These are phyloP conservation scores for Rhodotorula babjevae DNA, from an alignment of 768 basidiomycete species.

Conservation along the genomic window DNA sequence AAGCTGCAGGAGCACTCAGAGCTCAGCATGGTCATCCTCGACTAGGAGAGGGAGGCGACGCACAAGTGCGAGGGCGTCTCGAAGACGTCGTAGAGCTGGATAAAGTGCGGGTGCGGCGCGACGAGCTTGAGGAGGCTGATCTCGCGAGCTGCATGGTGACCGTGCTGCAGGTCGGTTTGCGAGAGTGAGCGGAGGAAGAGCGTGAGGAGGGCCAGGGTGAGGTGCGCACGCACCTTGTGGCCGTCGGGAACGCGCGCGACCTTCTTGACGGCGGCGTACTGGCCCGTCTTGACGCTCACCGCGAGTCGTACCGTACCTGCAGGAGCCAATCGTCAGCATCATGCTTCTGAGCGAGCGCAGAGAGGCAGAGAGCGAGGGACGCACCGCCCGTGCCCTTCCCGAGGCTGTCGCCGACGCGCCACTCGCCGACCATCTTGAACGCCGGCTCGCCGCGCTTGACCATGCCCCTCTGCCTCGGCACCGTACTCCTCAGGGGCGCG, in stretches of 20 bases:
- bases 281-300: slow-evolving; percentile 76
- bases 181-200: neutral
- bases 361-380: neutral
- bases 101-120: slow-evolving; percentile 79
- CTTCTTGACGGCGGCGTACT: slow-evolving; percentile 91
- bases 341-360: neutral
- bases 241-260: slow-evolving; percentile 60
- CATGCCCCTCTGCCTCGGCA: too few relatives aligned
- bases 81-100: slow-evolving; percentile 95
- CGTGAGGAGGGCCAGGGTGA: slow-evolving; percentile 43
- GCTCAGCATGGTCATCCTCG: neutral
- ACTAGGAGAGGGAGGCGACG: slow-evolving; percentile 32
- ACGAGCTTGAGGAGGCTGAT: slow-evolving; percentile 97
- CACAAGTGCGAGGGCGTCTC: slow-evolving; percentile 83
- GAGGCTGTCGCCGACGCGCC: slow-evolving; percentile 19
- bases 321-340: neutral
- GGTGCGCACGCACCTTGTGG: slow-evolving; percentile 44
- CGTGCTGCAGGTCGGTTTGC: slow-evolving; percentile 52
- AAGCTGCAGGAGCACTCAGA: slow-evolving; percentile 44
- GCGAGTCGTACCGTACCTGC: slow-evolving; percentile 85
- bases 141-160: slow-evolving; percentile 81
- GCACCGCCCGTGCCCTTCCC: slow-evolving; percentile 27
- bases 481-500: too few relatives aligned
- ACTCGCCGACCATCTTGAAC: slow-evolving; percentile 20
- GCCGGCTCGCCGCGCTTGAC: neutral